These are phyloP conservation scores for Kentomonas sorsogonicus DNA, from an alignment of 208 protist genomes.

Conservation along the genomic window DNA sequence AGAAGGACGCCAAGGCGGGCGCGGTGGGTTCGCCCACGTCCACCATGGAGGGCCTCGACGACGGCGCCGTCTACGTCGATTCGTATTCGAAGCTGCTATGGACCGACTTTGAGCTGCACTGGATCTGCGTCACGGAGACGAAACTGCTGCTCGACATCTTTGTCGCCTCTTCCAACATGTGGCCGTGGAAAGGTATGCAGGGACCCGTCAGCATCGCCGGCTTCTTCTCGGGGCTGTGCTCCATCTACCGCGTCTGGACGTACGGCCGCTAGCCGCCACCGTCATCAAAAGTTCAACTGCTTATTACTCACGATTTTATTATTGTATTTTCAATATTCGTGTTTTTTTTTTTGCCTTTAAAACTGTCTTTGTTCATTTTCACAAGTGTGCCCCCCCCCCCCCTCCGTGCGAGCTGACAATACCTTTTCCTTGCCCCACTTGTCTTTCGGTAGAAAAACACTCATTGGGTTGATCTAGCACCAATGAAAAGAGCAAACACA, in stretches of 20 bases:
- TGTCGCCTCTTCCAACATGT: slow-evolving; percentile 60
- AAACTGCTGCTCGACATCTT: slow-evolving; percentile 88
- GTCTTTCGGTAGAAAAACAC: too few species aligned
- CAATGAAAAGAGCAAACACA: not conserved
- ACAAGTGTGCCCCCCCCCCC: not conserved
- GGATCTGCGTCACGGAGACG: slow-evolving; percentile 82
- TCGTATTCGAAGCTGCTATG: slow-evolving; percentile 82
- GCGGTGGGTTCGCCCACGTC: slow-evolving; percentile 10
- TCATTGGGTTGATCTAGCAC: too few species aligned
- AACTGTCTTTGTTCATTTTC: slow-evolving; percentile 1
- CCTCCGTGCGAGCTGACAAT: too few species aligned
- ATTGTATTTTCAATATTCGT: slow-evolving; percentile 1
- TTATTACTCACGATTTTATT: slow-evolving; percentile 8
- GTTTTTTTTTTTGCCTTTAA: not conserved
- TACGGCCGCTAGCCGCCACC: slow-evolving; percentile 73
- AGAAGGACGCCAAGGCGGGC: slow-evolving; percentile 14
- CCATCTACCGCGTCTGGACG: slow-evolving; percentile 89
- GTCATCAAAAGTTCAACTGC: slow-evolving; percentile 6
- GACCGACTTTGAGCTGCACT: slow-evolving; percentile 88
- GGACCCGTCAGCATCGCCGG: slow-evolving; percentile 68
- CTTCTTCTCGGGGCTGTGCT: slow-evolving; percentile 79
- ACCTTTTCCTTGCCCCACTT: too few species aligned
- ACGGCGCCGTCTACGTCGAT: slow-evolving; percentile 65
- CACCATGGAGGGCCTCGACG: slow-evolving; percentile 18
- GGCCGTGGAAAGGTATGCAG: slow-evolving; percentile 52